phyloP scores from a whole-genome alignment of 345 rosid species.

The Boechera retrofracta region DNA sequence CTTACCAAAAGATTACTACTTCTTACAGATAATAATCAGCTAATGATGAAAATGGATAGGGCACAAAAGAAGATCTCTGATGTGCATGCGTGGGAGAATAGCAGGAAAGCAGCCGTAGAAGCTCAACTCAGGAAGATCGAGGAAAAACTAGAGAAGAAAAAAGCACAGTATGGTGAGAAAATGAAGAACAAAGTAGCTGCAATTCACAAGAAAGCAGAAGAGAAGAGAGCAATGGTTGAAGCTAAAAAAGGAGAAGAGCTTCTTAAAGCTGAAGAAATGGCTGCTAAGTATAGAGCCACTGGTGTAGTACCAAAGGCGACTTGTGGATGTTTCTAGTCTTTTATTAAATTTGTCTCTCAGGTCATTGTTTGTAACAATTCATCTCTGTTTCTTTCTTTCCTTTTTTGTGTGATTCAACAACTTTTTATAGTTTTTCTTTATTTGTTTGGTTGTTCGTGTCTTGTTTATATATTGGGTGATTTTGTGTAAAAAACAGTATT shows the following conservation, averaged over 20 bases:
- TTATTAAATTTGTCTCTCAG: conserved; percentile 24
- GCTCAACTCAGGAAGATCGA: conserved; percentile 76
- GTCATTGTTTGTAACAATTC: conserved; percentile 30
- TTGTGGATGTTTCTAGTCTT: conserved; percentile 70
- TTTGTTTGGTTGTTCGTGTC: conserved; percentile 1
- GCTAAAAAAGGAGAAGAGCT: conserved; percentile 79
- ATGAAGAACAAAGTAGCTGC: conserved; percentile 82
- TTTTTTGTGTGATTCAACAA: conserved; percentile 18
- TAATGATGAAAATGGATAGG: conserved; percentile 52
- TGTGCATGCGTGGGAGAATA: conserved; percentile 86
- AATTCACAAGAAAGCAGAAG: conserved; percentile 81
- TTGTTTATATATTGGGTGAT: conserved; percentile 32
- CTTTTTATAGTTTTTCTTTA: conserved; percentile 12
- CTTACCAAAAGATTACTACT: background rate
- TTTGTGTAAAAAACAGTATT: conserved; percentile 4
- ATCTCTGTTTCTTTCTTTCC: background rate
- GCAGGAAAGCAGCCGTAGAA: conserved; percentile 77
- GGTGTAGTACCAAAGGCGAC: conserved; percentile 73
- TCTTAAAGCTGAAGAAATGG: conserved; percentile 84
- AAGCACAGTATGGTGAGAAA: conserved; percentile 79
- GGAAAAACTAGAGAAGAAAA: conserved; percentile 83
- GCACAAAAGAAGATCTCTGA: conserved; percentile 77
- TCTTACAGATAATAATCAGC: background rate
- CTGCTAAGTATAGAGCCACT: conserved; percentile 86
- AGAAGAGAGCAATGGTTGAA: conserved; percentile 81